phyloP scores from a whole-genome alignment of 352 stramenopile species.

The Phytophthora macrochlamydospora region DNA sequence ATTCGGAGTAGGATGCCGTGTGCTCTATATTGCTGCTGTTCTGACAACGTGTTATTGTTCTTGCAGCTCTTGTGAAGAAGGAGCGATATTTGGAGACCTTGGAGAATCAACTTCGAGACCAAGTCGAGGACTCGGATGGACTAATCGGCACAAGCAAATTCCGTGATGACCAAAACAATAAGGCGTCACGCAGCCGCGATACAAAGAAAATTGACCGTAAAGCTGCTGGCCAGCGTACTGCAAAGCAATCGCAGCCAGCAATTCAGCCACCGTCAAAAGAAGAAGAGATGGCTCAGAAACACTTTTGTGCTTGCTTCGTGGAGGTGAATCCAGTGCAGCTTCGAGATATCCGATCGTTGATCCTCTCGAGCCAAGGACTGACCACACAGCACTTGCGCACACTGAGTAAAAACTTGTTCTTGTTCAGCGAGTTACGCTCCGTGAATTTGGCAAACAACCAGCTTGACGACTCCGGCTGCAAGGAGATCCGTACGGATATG shows the following conservation, averaged over 20 bases:
- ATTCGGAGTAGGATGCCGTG: slow-evolving; percentile 20
- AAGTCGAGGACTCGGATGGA: slow-evolving; percentile 4
- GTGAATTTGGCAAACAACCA: slow-evolving; percentile 47
- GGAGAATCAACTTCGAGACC: slow-evolving; percentile 23
- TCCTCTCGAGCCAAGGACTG: slow-evolving; percentile 31
- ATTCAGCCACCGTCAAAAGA: not conserved
- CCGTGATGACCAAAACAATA: slow-evolving; percentile 2
- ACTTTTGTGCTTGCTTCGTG: slow-evolving; percentile 38
- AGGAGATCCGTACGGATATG: slow-evolving; percentile 32
- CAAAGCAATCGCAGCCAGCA: not conserved
- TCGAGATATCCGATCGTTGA: slow-evolving; percentile 25
- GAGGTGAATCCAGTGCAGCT: slow-evolving; percentile 35
- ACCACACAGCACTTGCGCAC: slow-evolving; percentile 27
- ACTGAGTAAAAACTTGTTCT: slow-evolving; percentile 34
- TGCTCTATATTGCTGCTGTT: not conserved
- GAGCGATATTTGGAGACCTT: slow-evolving; percentile 33
- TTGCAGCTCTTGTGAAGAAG: slow-evolving; percentile 34
- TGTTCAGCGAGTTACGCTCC: slow-evolving; percentile 25
- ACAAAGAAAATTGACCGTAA: not conserved
- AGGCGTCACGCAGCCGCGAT: not conserved
- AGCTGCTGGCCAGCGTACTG: not conserved
- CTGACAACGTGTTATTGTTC: slow-evolving; percentile 2
- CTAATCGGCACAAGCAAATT: not conserved
- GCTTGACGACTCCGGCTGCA: slow-evolving; percentile 34
- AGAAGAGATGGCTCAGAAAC: slow-evolving; percentile 5